These are phyloP conservation scores for Cicer cuneatum DNA, from an alignment of 306 rosid genomes.

Conservation along the genomic window DNA sequence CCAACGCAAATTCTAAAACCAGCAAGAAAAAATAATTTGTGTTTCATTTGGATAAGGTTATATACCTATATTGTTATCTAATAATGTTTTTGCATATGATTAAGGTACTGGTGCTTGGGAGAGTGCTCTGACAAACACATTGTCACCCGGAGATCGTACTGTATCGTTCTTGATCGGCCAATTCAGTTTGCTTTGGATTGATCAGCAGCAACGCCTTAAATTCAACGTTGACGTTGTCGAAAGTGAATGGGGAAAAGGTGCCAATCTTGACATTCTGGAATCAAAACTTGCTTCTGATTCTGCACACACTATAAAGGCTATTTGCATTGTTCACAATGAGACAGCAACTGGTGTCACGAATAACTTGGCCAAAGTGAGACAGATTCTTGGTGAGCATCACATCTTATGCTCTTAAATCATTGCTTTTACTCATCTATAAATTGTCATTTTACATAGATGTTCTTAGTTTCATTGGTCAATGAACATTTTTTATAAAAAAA, in stretches of 20 bases:
- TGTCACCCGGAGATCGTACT: conserved; percentile 92
- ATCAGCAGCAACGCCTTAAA: conserved; percentile 97
- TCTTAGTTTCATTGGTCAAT: too few species aligned
- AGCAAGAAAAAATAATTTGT: conserved; percentile 6
- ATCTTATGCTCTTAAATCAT: conserved; percentile 2
- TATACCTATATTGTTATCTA: conserved; percentile 4
- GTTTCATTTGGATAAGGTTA: conserved; percentile 1
- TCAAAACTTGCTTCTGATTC: conserved; percentile 82
- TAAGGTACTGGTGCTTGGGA: conserved; percentile 99
- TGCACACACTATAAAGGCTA: conserved; percentile 86
- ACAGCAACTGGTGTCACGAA: conserved; percentile 99
- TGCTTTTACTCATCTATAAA: conserved; percentile 13
- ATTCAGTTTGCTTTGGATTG: conserved; percentile 99
- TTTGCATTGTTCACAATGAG: conserved; percentile 97
- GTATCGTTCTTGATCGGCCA: conserved; percentile 94
- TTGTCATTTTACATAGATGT: neutral
- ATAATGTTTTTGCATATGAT: conserved; percentile 37
- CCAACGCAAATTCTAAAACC: too few species aligned
- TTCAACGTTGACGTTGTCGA: conserved; percentile 93
- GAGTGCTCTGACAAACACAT: conserved; percentile 97
- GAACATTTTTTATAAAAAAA: too few species aligned
- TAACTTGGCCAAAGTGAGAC: conserved; percentile 77
- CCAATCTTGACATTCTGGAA: conserved; percentile 84
- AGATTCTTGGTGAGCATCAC: conserved; percentile 72
- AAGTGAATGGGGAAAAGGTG: conserved; percentile 98